phyloP scores from a whole-genome alignment of 208 protist genomes.

The Leishmania gerbilli region DNA sequence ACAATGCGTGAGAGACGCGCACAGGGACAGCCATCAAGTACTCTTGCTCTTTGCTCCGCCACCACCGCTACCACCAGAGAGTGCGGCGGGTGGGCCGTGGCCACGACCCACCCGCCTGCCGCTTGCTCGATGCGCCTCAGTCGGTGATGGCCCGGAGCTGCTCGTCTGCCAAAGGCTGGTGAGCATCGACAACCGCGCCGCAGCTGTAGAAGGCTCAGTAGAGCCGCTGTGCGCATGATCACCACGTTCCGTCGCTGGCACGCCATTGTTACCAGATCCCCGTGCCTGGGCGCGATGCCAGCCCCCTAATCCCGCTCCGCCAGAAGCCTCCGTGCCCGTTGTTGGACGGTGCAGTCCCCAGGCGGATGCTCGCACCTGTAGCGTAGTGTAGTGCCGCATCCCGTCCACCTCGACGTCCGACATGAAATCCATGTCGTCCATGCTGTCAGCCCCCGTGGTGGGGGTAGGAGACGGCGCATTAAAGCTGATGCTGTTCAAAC shows the following conservation, averaged over 20 bases:
- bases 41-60: not conserved
- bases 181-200: not conserved
- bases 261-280: not conserved
- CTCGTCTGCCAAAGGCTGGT: conserved; percentile 5
- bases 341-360: conserved; percentile 17
- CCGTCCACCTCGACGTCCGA: conserved; percentile 30
- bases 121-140: not conserved
- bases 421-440: conserved; percentile 23
- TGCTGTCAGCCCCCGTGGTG: not conserved
- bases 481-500: not conserved
- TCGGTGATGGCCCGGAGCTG: not conserved
- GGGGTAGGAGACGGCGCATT: not conserved
- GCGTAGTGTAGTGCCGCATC: conserved; percentile 11
- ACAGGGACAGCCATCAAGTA: not conserved
- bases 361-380: conserved; percentile 21
- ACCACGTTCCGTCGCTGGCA: not conserved
- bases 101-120: not conserved
- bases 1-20: not conserved
- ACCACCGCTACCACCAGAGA: not conserved
- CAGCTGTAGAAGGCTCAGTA: not conserved
- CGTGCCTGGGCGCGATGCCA: not conserved
- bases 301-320: not conserved
- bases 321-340: not conserved
- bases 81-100: not conserved
- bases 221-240: not conserved